These are phyloP conservation scores for Dillenia turbinata DNA, from an alignment of 164 flowering plant species.

Conservation along the genomic window DNA sequence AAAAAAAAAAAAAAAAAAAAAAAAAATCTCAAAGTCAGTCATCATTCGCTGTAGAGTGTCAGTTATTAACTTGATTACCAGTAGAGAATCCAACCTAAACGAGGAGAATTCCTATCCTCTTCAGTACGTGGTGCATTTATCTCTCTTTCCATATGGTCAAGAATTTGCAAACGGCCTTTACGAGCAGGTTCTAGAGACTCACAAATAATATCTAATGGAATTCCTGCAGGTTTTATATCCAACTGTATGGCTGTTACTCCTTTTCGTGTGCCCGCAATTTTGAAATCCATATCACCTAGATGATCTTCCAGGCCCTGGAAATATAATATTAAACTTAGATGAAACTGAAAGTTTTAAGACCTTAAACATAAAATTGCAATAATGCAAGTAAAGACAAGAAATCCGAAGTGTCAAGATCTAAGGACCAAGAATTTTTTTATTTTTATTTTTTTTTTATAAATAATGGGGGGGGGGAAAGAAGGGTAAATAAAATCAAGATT, in stretches of 20 bases:
- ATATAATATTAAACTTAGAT: conserved; percentile 2
- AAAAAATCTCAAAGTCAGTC: not conserved
- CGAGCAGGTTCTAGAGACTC: conserved; percentile 75
- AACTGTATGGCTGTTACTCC: conserved; percentile 92
- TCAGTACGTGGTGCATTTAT: conserved; percentile 73
- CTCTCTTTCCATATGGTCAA: conserved; percentile 84
- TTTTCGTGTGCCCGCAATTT: conserved; percentile 90
- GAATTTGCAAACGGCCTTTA: conserved; percentile 80
- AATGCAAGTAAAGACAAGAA: too few relatives aligned
- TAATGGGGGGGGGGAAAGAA: too few relatives aligned
- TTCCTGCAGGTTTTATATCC: conserved; percentile 98
- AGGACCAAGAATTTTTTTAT: too few relatives aligned
- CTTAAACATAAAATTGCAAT: too few relatives aligned
- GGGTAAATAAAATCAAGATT: too few relatives aligned
- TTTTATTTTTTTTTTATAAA: too few relatives aligned
- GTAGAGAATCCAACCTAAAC: conserved; percentile 42
- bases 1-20: not conserved
- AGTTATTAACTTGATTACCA: not conserved
- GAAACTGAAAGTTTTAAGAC: too few relatives aligned
- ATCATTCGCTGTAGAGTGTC: too few relatives aligned
- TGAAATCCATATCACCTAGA: conserved; percentile 98
- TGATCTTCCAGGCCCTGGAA: conserved; percentile 97
- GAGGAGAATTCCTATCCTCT: conserved; percentile 63
- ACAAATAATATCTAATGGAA: conserved; percentile 90
- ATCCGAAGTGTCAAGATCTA: too few relatives aligned